Percentiles rank a stretch among this genome's conserved stretches.
Conservation (phyloP, 2,329 filamentous ascomycete genomes). For the Eutypa lata region DNA sequence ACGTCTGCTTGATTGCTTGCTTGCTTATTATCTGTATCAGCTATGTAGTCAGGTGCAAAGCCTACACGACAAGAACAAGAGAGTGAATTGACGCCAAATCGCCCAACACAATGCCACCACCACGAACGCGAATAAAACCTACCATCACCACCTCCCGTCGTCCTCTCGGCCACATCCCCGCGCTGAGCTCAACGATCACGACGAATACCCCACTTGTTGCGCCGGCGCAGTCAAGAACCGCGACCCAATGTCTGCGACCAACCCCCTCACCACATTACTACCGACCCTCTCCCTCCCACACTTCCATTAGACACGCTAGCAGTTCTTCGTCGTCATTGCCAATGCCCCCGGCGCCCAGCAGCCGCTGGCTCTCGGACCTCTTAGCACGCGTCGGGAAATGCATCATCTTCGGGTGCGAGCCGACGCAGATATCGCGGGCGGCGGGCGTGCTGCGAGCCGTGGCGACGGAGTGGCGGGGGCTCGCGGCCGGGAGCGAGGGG, state of each 20-base stretch:
- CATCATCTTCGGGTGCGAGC: slow-evolving; percentile 68
- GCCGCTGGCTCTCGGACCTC: slow-evolving; percentile 66
- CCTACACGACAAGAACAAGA: too few relatives aligned
- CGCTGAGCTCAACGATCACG: neutral
- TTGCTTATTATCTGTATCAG: too few relatives aligned
- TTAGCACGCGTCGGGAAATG: slow-evolving; percentile 69
- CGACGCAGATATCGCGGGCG: slow-evolving; percentile 54
- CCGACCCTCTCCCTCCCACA: neutral
- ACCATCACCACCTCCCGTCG: slow-evolving; percentile 8
- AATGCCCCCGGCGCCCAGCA: slow-evolving; percentile 41
- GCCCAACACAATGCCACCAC: slow-evolving; percentile 20
- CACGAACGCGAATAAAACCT: slow-evolving; percentile 18
- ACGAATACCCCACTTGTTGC: too few relatives aligned
- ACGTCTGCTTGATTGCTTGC: too few relatives aligned
- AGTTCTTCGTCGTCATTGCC: too few relatives aligned
- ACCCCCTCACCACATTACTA: neutral
- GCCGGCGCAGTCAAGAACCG: too few relatives aligned
- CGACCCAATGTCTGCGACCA: too few relatives aligned
- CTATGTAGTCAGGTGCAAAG: too few relatives aligned
- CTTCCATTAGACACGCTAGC: too few relatives aligned
- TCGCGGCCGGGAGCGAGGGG: slow-evolving; percentile 24
- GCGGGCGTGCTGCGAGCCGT: slow-evolving; percentile 58
- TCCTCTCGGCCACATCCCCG: slow-evolving; percentile 2
- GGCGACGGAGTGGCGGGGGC: slow-evolving; percentile 61
- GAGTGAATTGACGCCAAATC: neutral